These are phyloP conservation scores for Fusarium sp. DNA, from an alignment of 2,329 filamentous ascomycete genomes.

Conservation along the genomic window DNA sequence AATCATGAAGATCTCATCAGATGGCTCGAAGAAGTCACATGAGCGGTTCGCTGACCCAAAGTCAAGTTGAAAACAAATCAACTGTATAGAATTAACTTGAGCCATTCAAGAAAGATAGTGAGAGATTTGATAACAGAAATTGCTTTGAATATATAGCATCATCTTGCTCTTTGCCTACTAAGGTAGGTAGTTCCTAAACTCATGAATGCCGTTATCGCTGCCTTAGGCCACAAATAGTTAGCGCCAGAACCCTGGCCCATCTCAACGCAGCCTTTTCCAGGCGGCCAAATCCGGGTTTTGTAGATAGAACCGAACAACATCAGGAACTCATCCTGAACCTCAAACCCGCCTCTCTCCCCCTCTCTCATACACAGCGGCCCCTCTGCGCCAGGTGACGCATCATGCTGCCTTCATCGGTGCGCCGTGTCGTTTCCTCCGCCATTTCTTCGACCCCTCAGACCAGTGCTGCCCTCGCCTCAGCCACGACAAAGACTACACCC, in stretches of 20 bases:
- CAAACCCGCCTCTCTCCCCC: conserved; percentile 38
- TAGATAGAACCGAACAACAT: conserved; percentile 53
- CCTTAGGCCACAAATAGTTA: conserved; percentile 55
- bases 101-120: not conserved
- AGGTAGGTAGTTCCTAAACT: conserved; percentile 1
- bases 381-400: conserved; percentile 49
- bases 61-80: not conserved
- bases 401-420: conserved; percentile 69
- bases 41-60: not conserved
- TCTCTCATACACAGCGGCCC: conserved; percentile 32
- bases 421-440: conserved; percentile 65
- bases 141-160: not conserved
- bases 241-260: conserved; percentile 44
- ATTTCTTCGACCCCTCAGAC: conserved; percentile 62
- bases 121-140: not conserved
- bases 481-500: conserved; percentile 56
- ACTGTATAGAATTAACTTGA: too few relatives aligned
- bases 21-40: not conserved
- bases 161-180: too few relatives aligned
- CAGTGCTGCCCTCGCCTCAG: conserved; percentile 57
- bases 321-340: conserved; percentile 50
- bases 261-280: conserved; percentile 53
- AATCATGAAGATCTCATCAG: not conserved
- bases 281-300: conserved; percentile 56
- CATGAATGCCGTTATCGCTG: conserved; percentile 48